Percentiles rank a stretch among this genome's conserved stretches.
Conservation (phyloP, 2,329 filamentous ascomycete species). For the Cladosporium sp. region DNA sequence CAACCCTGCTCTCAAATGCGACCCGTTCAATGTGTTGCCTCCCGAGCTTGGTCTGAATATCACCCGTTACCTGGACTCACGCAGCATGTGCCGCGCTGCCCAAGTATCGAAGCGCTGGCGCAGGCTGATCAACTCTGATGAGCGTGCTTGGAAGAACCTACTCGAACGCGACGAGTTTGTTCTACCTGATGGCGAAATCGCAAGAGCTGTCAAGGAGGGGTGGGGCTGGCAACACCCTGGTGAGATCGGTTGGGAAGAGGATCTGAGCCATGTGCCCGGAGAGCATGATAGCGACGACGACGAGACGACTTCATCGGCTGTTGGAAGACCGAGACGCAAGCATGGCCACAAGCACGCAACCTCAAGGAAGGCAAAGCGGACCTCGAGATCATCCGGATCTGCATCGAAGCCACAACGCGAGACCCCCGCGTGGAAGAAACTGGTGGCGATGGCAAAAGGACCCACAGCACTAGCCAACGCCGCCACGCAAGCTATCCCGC, state of each 20-base stretch:
- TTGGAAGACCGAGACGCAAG: constrained; percentile 18
- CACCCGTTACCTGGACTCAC: constrained; percentile 77
- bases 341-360: constrained; percentile 1
- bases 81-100: constrained; percentile 82
- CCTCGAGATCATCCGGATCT: constrained; percentile 7
- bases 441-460: constrained; percentile 62
- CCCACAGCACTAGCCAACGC: constrained; percentile 82
- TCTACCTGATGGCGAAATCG: constrained; percentile 75
- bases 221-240: constrained; percentile 95
- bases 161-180: constrained; percentile 79
- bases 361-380: constrained; percentile 7
- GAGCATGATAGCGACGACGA: constrained; percentile 28
- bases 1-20: constrained; percentile 90
- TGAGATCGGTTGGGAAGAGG: constrained; percentile 68
- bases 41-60: constrained; percentile 84
- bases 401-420: constrained; percentile 1
- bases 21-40: constrained; percentile 81
- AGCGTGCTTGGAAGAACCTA: constrained; percentile 91
- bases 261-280: constrained; percentile 59
- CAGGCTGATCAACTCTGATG: constrained; percentile 83
- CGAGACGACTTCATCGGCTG: constrained; percentile 27
- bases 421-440: constrained; percentile 42
- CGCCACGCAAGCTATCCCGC: constrained; percentile 75
- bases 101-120: constrained; percentile 95
- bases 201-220: constrained; percentile 80